Evolutionary conservation across 2,329 filamentous ascomycete species (phyloP), one percentile per base, ranked within the genome.

Genomic region (Fusarium dimerum): DNA sequence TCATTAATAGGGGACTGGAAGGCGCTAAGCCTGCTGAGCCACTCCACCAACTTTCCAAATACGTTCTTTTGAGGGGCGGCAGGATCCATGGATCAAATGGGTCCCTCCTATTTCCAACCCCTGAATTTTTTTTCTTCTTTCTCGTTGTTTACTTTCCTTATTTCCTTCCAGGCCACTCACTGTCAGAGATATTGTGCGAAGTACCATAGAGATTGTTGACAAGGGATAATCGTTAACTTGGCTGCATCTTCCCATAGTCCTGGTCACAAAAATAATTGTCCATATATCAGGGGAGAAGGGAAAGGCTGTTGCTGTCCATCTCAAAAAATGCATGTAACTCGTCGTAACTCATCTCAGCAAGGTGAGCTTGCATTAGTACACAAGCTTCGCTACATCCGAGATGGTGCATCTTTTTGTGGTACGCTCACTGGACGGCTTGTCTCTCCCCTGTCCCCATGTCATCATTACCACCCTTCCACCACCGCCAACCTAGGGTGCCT

Each of bases 21-120:
- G 57, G 53, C 62, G 61, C 63, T 66, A 66, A 61, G 61, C 54
- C 54, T 60, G 65, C 65, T 67, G 63, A 67, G 65, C 65, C 65
- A 67, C 65, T 59, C 57, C 55, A 62, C 61, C 61, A 36, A 36
- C 32, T 36, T 36, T 36, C 32, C 32, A 36, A 36, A 36, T 36
- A 36, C 10, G 54, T 61, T 48, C 56, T 50, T 64, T 62, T 60
- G 50, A 52, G 54, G 57, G 61, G 60, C 59, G 52, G 50, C 52
- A 46, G 48, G 53, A 45, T 42, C 49, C 44, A 44, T 50, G 59
- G 60, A 57, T 59, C 20, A 26, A 26, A 26, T 26, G 20, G 20
- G 20, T 26, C 60, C 60, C 53, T 62, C 50, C 57, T 57, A 55
- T 60, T 51, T 60, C 52, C 45, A 36, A 11, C 32, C 32, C 32